Percentiles rank a stretch among this genome's conserved stretches.
phyloP scores from a whole-genome alignment of 768 basidiomycete species.

The Artomyces pyxidatus region DNA sequence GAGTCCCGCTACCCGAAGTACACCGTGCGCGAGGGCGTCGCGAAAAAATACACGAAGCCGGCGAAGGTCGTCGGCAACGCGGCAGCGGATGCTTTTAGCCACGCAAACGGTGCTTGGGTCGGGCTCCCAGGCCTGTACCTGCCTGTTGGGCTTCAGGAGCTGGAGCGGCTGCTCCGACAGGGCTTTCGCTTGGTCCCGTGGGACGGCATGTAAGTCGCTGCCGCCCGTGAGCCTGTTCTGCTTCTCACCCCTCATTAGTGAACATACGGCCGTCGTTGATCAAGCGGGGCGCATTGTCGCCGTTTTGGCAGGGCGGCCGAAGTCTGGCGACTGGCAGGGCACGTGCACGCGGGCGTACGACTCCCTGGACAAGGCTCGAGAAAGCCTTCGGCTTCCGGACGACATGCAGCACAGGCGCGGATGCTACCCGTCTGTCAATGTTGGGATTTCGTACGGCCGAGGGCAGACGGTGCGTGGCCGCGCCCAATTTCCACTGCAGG shows the following conservation, averaged over 20 bases:
- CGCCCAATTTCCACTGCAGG: background rate
- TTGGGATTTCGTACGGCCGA: background rate
- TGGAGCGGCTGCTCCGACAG: background rate
- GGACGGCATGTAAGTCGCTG: background rate
- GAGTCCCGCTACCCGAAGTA: background rate
- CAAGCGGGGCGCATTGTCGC: background rate
- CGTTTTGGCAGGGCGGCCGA: background rate
- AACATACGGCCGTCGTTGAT: background rate
- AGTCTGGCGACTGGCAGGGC: background rate
- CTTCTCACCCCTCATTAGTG: background rate
- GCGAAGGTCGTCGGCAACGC: background rate
- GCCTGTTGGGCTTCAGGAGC: background rate
- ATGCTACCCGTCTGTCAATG: background rate
- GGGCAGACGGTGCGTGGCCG: background rate
- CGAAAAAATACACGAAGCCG: background rate
- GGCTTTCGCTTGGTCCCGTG: background rate
- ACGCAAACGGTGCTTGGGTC: background rate
- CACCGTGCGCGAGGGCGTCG: background rate
- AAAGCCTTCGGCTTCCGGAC: background rate
- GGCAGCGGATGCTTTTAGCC: background rate
- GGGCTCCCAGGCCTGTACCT: background rate
- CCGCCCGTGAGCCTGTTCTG: background rate
- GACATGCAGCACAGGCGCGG: background rate
- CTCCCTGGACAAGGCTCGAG: background rate
- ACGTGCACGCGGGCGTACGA: background rate